A percentile compares a stretch with the other conserved stretches of the same genome.
Conservation (phyloP, 352 stramenopile species). For the Globisporangium cederbergense region DNA sequence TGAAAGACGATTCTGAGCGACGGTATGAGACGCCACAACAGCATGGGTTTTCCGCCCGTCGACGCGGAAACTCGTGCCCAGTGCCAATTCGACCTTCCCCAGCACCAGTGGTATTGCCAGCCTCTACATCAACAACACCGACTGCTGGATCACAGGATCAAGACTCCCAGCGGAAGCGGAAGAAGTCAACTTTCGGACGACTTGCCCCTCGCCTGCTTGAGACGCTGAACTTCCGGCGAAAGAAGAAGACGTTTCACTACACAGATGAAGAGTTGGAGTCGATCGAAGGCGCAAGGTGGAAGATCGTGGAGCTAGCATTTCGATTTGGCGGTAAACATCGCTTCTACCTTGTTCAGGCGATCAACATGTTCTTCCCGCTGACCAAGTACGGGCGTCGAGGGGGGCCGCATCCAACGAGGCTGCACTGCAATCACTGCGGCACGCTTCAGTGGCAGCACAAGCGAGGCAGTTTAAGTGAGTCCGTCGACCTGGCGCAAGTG, state of each 20-base stretch:
- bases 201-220: conserved; percentile 59
- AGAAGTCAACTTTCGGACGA: conserved; percentile 56
- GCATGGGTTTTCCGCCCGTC: conserved; percentile 20
- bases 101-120: background rate
- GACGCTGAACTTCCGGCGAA: conserved; percentile 57
- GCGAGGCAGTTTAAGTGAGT: conserved; percentile 57
- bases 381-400: conserved; percentile 79
- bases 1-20: conserved; percentile 66
- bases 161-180: conserved; percentile 27
- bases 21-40: conserved; percentile 18
- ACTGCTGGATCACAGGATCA: conserved; percentile 10
- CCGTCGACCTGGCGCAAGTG: conserved; percentile 71
- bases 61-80: conserved; percentile 70
- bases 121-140: conserved; percentile 13
- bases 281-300: conserved; percentile 79
- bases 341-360: conserved; percentile 80
- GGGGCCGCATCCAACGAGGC: conserved; percentile 57
- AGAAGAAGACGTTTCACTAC: conserved; percentile 71
- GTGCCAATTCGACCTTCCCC: conserved; percentile 11
- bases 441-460: conserved; percentile 88
- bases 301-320: conserved; percentile 84
- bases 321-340: conserved; percentile 82
- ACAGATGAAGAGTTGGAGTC: conserved; percentile 78
- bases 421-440: conserved; percentile 80
- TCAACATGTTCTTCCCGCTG: conserved; percentile 85